Base-by-base conservation (phyloP, 345 rosid genomes). In the Anastatica hierochuntica region DNA sequence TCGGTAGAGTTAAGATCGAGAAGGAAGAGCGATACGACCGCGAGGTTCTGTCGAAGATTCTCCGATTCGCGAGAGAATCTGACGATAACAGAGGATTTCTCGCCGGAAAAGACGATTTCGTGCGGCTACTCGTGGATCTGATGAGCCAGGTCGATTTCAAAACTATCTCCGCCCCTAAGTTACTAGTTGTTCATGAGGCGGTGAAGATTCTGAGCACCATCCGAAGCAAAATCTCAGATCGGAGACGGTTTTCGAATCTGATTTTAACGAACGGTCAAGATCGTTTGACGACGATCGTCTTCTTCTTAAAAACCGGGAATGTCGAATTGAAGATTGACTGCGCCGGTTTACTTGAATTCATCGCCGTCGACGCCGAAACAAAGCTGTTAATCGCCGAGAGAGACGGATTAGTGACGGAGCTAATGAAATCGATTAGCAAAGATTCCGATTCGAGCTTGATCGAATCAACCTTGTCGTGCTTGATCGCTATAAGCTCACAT, bases 361-460 rank as follows among this genome's bases (percentile, higher is more conserved):
- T 77, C 49, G 78, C 96, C 16, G n/a, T 69, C 2, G 82, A 79
- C 42, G 74, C 78, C 0, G 95, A 79, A 20, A 73, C 92, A 3
- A 84, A 79, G 75, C 51, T 69, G 8, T 8, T 56, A 39, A 64
- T 90, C 20, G 79, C 92, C 8, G 88, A 78, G 24, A 77, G 63
- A 5, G 88, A 84, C 2, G 87, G 77, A 31, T 47, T 84, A 7
- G 31, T 84, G 24, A n/a, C 38, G 0, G 81, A 73, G 50, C 47
- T 87, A 11, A 66, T 76, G 16, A 75, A 70, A 53, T 67, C 76
- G 2, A 34, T 79, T 9, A 15, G 51, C 10, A 42, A 44, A 14
- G 79, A 73, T 4, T 58, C 73, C n/a, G 80, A 80, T 58, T 61
- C 62, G 4, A 41, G 56, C 49, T 35, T 84, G 30, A 71, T 76